phyloP scores from a whole-genome alignment of 768 basidiomycete genomes.

The Fomitopsis serialis region DNA sequence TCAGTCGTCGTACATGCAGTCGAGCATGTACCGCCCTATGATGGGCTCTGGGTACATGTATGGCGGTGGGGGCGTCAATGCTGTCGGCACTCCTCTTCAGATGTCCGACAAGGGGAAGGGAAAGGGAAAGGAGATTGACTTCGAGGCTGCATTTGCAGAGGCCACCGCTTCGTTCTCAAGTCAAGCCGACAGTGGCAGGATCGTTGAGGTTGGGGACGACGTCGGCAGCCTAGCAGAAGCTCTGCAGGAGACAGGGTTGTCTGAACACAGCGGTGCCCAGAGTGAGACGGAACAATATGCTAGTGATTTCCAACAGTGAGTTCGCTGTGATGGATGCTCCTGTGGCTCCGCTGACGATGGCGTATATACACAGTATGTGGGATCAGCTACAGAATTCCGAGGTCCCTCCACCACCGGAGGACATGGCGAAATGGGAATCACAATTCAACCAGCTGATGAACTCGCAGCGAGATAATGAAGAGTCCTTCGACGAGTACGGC shows the following conservation, averaged over 20 bases:
- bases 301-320: conserved; percentile 51
- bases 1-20: conserved; percentile 16
- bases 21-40: conserved; percentile 25
- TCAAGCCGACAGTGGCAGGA: conserved; percentile 39
- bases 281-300: conserved; percentile 12
- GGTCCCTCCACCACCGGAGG: conserved; percentile 51
- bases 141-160: conserved; percentile 81
- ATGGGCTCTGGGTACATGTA: conserved; percentile 21
- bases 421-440: conserved; percentile 77
- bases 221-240: conserved; percentile 31
- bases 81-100: conserved; percentile 4
- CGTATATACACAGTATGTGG: conserved; percentile 57
- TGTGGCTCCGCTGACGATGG: too few relatives aligned
- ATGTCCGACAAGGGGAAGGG: conserved; percentile 63
- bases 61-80: neutral
- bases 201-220: conserved; percentile 44
- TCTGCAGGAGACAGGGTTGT: conserved; percentile 26
- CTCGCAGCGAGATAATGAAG: conserved; percentile 51
- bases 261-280: conserved; percentile 8
- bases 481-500: conserved; percentile 46
- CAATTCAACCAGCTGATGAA: conserved; percentile 79
- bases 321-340: conserved; percentile 1
- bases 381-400: conserved; percentile 54
- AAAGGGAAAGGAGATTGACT: conserved; percentile 71
- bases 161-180: conserved; percentile 47